Conservation (phyloP, 768 basidiomycete genomes). For the Boletus rubropictus region DNA sequence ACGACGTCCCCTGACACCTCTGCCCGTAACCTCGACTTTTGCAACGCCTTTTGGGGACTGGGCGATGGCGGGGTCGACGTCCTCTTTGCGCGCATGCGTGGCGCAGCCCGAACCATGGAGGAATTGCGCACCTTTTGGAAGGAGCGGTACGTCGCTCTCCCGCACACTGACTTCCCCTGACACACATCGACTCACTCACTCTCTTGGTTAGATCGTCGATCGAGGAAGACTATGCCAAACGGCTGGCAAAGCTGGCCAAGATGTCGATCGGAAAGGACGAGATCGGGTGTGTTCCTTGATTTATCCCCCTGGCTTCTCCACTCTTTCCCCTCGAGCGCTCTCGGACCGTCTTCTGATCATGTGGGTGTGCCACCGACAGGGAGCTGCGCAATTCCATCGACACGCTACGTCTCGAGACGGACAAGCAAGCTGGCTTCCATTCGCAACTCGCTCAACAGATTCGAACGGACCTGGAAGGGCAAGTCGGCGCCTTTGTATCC, state of each 20-base stretch:
- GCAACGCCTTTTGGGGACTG: conserved; percentile 94
- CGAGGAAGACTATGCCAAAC: conserved; percentile 94
- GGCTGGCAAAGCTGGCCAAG: conserved; percentile 74
- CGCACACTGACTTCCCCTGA: neutral
- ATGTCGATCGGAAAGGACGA: conserved; percentile 78
- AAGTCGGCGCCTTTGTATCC: conserved; percentile 51
- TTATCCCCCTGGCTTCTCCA: neutral
- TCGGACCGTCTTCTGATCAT: conserved; percentile 6
- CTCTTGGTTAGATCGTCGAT: conserved; percentile 59
- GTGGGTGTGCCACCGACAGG: conserved; percentile 34
- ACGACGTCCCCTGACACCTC: conserved; percentile 41
- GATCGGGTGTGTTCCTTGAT: conserved; percentile 65
- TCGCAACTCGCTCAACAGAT: conserved; percentile 69
- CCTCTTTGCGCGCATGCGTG: conserved; percentile 83
- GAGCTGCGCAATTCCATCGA: conserved; percentile 80
- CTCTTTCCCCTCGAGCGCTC: neutral
- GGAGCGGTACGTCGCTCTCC: conserved; percentile 64
- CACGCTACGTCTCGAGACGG: conserved; percentile 76
- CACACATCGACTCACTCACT: conserved; percentile 1
- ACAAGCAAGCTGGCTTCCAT: conserved; percentile 72
- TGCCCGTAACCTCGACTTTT: conserved; percentile 72
- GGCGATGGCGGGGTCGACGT: conserved; percentile 88
- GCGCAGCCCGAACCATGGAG: conserved; percentile 79
- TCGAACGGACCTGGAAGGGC: conserved; percentile 67
- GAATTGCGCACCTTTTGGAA: conserved; percentile 88